Percentiles rank a stretch among this genome's conserved stretches.
Conservation (phyloP, 1,284 basidiomycete genomes). For the Filobasidium uniguttulatum region DNA sequence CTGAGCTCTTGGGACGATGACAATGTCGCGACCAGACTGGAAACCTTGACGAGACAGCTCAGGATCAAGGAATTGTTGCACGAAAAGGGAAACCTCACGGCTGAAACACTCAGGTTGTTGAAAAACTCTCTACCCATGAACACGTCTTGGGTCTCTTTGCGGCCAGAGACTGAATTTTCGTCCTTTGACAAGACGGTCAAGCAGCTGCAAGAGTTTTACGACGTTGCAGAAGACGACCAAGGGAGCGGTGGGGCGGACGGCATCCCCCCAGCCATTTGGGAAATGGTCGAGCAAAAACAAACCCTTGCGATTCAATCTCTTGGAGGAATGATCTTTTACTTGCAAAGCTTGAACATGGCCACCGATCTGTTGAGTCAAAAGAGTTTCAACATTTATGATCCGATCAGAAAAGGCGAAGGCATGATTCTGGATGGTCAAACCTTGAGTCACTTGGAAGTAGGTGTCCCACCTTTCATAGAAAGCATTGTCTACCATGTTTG, state of each 20-base stretch:
- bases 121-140: conserved; percentile 61
- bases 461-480: conserved; percentile 5
- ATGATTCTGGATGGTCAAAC: conserved; percentile 85
- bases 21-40: conserved; percentile 75
- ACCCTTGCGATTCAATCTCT: conserved; percentile 63
- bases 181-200: conserved; percentile 55
- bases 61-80: conserved; percentile 86
- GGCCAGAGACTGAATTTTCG: conserved; percentile 64
- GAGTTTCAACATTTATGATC: conserved; percentile 94
- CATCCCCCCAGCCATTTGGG: conserved; percentile 60
- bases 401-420: conserved; percentile 70
- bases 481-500: neutral
- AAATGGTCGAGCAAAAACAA: conserved; percentile 47
- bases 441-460: conserved; percentile 76
- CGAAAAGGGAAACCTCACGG: conserved; percentile 76
- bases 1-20: conserved; percentile 84
- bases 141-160: conserved; percentile 74
- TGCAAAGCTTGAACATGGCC: conserved; percentile 82
- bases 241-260: conserved; percentile 19
- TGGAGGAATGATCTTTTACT: conserved; percentile 81
- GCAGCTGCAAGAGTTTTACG: conserved; percentile 57
- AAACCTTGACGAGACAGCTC: conserved; percentile 85
- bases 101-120: conserved; percentile 62
- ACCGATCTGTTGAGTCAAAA: conserved; percentile 82
- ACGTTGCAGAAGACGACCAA: conserved; percentile 33